These are phyloP conservation scores for Apiotrichum sp. DNA, from an alignment of 1,284 basidiomycete genomes.

Conservation along the genomic window DNA sequence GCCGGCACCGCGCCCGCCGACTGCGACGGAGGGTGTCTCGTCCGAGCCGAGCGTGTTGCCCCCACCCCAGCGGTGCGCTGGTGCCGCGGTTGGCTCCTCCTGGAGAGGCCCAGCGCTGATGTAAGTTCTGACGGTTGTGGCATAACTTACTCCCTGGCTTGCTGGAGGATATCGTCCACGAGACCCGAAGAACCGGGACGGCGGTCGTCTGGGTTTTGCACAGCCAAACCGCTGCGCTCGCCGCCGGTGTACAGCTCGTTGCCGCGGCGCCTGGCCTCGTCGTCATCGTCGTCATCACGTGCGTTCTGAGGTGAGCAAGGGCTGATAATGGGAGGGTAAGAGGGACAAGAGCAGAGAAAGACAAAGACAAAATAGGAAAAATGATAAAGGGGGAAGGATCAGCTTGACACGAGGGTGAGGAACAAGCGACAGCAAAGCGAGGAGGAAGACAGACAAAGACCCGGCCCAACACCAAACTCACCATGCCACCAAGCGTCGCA, in stretches of 20 bases:
- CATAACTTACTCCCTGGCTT: constrained; percentile 67
- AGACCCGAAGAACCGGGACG: constrained; percentile 45
- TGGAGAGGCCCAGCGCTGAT: constrained; percentile 1
- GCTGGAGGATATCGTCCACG: constrained; percentile 72
- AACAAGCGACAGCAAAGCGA: too few species aligned
- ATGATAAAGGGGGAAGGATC: too few species aligned
- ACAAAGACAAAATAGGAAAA: too few species aligned
- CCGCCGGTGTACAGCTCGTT: constrained; percentile 63
- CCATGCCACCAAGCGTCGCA: constrained; percentile 21
- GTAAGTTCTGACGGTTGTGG: constrained; percentile 3
- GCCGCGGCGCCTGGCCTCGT: constrained; percentile 15
- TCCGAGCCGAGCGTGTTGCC: constrained; percentile 81
- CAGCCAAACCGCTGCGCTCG: constrained; percentile 68
- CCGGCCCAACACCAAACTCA: constrained; percentile 1
- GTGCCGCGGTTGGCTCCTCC: constrained; percentile 14
- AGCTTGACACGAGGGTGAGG: too few species aligned
- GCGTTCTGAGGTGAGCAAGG: constrained; percentile 6
- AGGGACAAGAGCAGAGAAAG: not conserved
- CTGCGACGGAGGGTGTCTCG: constrained; percentile 55
- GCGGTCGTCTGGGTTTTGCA: constrained; percentile 70
- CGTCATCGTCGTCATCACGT: constrained; percentile 23
- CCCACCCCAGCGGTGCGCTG: constrained; percentile 23
- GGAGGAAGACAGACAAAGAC: too few species aligned
- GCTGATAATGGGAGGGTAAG: not conserved
- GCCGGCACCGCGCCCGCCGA: constrained; percentile 45